Conservation (phyloP, 2,329 filamentous ascomycete species). For the Torrubiella hemipterigena region DNA sequence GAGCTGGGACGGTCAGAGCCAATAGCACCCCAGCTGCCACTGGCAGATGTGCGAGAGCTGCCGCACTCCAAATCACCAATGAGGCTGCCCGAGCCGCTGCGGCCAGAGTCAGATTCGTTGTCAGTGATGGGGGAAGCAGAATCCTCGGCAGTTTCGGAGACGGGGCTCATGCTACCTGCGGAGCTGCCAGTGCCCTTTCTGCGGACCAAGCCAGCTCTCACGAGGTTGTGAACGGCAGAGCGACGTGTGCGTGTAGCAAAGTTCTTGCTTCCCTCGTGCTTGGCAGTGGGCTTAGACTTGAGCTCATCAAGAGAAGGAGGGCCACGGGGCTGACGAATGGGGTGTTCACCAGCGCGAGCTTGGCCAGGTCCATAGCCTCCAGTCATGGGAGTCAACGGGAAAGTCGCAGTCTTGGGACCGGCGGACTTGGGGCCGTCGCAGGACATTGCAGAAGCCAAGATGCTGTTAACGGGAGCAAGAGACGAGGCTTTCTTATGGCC, state of each 20-base stretch:
- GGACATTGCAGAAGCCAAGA: conserved; percentile 29
- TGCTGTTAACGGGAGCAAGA: conserved; percentile 47
- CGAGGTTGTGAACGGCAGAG: conserved; percentile 81
- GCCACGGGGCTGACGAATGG: conserved; percentile 81
- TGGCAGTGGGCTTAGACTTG: conserved; percentile 76
- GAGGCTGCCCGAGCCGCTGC: conserved; percentile 67
- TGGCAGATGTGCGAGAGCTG: conserved; percentile 66
- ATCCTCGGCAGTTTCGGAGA: conserved; percentile 65
- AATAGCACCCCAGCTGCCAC: conserved; percentile 65
- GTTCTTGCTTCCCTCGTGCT: conserved; percentile 94
- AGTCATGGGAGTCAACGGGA: conserved; percentile 69
- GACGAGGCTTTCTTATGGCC: conserved; percentile 87
- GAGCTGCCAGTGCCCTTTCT: conserved; percentile 64
- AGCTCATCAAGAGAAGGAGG: conserved; percentile 89
- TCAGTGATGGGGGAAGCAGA: conserved; percentile 58
- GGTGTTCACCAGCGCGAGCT: conserved; percentile 86
- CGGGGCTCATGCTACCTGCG: conserved; percentile 72
- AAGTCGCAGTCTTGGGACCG: conserved; percentile 66
- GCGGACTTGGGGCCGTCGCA: conserved; percentile 40
- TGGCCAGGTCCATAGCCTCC: conserved; percentile 90
- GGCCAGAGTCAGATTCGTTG: conserved; percentile 61
- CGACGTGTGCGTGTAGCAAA: conserved; percentile 88
- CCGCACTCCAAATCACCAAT: conserved; percentile 60
- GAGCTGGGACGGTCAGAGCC: conserved; percentile 73
- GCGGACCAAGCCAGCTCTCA: conserved; percentile 78